phyloP scores from a whole-genome alignment of 2,329 filamentous ascomycete species.

The Ophiostoma populinum region DNA sequence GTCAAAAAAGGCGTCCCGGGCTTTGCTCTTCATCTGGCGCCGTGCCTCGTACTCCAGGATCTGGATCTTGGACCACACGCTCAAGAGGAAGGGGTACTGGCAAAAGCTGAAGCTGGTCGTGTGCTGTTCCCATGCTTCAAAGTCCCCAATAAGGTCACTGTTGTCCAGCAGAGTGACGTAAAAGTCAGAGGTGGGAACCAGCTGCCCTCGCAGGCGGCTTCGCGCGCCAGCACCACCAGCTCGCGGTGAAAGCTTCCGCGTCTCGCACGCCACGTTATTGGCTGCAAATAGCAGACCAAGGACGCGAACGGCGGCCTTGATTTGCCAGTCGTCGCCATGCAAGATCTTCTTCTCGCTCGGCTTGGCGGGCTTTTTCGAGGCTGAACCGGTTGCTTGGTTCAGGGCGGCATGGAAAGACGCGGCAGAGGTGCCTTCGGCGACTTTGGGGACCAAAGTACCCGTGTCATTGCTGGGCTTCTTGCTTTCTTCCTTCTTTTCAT shows the following conservation, averaged over 20 bases:
- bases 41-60: conserved; percentile 78
- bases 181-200: conserved; percentile 68
- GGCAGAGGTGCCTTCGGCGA: conserved; percentile 47
- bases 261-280: conserved; percentile 34
- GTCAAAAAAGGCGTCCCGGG: conserved; percentile 78
- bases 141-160: conserved; percentile 69
- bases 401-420: conserved; percentile 67
- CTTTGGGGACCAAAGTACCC: conserved; percentile 53
- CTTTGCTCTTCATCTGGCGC: conserved; percentile 77
- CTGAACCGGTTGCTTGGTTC: conserved; percentile 28
- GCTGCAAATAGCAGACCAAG: conserved; percentile 70
- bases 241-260: too few species aligned
- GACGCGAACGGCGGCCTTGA: conserved; percentile 62
- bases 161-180: conserved; percentile 79
- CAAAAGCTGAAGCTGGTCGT: conserved; percentile 69
- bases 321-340: conserved; percentile 79
- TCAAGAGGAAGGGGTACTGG: conserved; percentile 81
- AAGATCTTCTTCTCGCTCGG: conserved; percentile 37
- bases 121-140: conserved; percentile 70
- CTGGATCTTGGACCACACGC: conserved; percentile 81
- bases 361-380: conserved; percentile 29
- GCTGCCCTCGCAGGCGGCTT: conserved; percentile 37
- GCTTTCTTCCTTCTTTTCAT: conserved; percentile 42
- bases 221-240: conserved; percentile 23
- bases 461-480: conserved; percentile 38